A percentile compares a stretch with the other conserved stretches of the same genome.
Evolutionary conservation across 306 rosid genomes (phyloP).

Genomic region (Trifolium repens): DNA sequence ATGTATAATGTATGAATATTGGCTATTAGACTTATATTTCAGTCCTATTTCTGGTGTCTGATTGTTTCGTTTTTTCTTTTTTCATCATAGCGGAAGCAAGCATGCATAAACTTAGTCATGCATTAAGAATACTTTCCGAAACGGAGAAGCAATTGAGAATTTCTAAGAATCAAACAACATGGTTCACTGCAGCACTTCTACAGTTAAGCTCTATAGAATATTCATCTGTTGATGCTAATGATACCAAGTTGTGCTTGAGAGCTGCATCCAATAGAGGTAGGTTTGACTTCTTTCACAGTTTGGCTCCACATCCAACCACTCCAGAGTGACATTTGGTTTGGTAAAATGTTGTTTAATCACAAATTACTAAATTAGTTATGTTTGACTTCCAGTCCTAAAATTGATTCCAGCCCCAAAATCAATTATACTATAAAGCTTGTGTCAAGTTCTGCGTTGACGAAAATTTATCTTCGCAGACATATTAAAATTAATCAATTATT

Average conservation of each 20-base stretch:
- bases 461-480: not conserved
- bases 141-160: constrained; percentile 79
- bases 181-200: constrained; percentile 88
- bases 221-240: constrained; percentile 55
- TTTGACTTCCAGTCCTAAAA: not conserved
- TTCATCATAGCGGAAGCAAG: constrained; percentile 61
- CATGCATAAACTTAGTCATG: constrained; percentile 72
- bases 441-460: too few relatives aligned
- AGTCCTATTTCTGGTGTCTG: constrained; percentile 27
- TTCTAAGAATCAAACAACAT: constrained; percentile 84
- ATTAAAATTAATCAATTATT: not conserved
- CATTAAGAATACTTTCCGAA: constrained; percentile 77
- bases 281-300: constrained; percentile 21
- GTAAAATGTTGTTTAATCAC: not conserved
- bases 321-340: not conserved
- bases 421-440: not conserved
- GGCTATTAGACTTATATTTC: constrained; percentile 10
- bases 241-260: constrained; percentile 50
- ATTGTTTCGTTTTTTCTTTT: constrained; percentile 40
- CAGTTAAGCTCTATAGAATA: constrained; percentile 72
- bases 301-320: not conserved
- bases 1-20: not conserved
- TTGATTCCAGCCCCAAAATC: not conserved
- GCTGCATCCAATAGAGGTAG: constrained; percentile 53
- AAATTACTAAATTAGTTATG: not conserved